A percentile compares a stretch with the other conserved stretches of the same genome.
Evolutionary conservation across 306 rosid genomes (phyloP).

Genomic region (Vigna radiata): DNA sequence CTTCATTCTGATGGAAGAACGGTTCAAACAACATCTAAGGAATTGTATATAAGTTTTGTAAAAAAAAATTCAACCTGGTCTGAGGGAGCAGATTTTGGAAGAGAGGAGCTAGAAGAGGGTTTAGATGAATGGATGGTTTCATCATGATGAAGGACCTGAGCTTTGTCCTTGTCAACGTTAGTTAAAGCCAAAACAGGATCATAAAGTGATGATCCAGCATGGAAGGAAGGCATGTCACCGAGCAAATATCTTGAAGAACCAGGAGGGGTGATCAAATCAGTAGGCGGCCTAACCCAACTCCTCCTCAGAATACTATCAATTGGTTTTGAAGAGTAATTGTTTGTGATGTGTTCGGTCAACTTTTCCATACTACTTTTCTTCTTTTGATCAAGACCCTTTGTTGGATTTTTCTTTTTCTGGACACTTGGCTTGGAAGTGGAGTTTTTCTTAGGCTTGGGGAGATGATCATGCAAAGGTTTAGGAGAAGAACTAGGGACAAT

Average conservation of each 20-base stretch:
- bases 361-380: slow-evolving; percentile 46
- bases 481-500: slow-evolving; percentile 48
- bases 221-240: slow-evolving; percentile 52
- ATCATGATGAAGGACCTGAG: slow-evolving; percentile 40
- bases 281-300: slow-evolving; percentile 59
- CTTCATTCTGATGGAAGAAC: neutral
- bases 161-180: slow-evolving; percentile 46
- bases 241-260: slow-evolving; percentile 82
- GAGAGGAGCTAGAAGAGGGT: slow-evolving; percentile 56
- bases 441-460: slow-evolving; percentile 54
- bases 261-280: slow-evolving; percentile 71
- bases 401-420: slow-evolving; percentile 45
- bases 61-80: slow-evolving; percentile 60
- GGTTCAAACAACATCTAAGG: neutral
- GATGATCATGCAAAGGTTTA: slow-evolving; percentile 50
- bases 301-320: slow-evolving; percentile 56
- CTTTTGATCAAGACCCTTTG: slow-evolving; percentile 43
- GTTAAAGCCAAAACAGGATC: slow-evolving; percentile 55
- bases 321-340: slow-evolving; percentile 51
- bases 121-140: slow-evolving; percentile 45
- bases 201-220: slow-evolving; percentile 46
- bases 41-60: neutral
- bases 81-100: slow-evolving; percentile 52
- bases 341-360: slow-evolving; percentile 39
- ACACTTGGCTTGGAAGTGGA: slow-evolving; percentile 45